Base-by-base conservation (phyloP, 129 eudicot species). In the Pittosporum tobira region DNA sequence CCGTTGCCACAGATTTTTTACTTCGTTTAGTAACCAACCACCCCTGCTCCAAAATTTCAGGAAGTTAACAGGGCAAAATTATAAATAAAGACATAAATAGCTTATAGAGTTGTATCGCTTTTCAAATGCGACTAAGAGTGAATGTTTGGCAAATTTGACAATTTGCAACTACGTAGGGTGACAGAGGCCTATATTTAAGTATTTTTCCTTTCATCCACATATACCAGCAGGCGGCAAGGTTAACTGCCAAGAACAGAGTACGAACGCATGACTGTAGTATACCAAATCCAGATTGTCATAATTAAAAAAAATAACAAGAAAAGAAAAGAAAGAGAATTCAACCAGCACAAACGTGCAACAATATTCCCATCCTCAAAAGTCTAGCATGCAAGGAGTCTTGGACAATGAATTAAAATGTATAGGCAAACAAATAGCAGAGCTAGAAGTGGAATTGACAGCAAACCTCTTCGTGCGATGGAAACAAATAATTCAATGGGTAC, bases 391-490 rank as follows among this genome's bases (percentile, higher is more conserved):
- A n/a, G n/a, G n/a, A n/a, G n/a, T n/a, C n/a, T n/a, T n/a, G 46
- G 46, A 15, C 46, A 3, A 18, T 5, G 49, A 14, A 3, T 43
- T 22, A 26, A 12, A 43, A 56, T 31, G 19, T 9, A 27, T 22
- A 43, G 20, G 1, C 2, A 30, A 12, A 34, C 20, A 24, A 14
- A 48, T 30, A 18, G 6, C 15, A 48, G 54, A 14, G 49, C 2
- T 29, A 42, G 24, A 19, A 11, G 2, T 22, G 69, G 44, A 54
- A 9, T 44, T 20, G 43, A 44, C 23, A 37, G 36, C 72, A 12
- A 46, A 87, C 99, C 99, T 87, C 91, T 51, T 93, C 88, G 31
- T 87, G 73, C n/a, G 94, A 81, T 36, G 99, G 99, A 74, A 93
- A 79, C 28, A 81, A 70, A 69, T 83, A 93, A 42, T 72, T 78